Conservation (phyloP, 306 rosid species). For the Trichosanthes cucumerina region DNA sequence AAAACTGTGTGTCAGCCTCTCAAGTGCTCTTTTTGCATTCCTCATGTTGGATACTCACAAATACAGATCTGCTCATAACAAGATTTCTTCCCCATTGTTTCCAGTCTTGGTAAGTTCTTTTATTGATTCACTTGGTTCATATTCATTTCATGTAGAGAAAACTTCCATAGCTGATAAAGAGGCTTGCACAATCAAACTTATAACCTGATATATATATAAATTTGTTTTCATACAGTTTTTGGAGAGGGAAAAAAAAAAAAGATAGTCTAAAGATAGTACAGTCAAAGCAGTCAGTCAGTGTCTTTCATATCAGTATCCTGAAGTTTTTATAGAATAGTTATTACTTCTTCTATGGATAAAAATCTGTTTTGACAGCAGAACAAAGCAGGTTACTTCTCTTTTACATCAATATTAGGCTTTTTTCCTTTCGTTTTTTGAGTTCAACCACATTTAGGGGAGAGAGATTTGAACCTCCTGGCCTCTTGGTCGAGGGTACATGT, state of each 20-base stretch:
- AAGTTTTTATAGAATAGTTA: neutral
- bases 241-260: neutral
- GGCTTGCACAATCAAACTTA: neutral
- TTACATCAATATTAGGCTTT: neutral
- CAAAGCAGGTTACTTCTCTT: neutral
- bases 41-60: conserved; percentile 86
- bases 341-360: neutral
- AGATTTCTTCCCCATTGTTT: conserved; percentile 88
- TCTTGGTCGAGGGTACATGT: too few relatives aligned
- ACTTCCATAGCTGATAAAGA: neutral
- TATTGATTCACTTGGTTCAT: neutral
- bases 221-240: neutral
- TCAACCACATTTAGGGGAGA: too few relatives aligned
- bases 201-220: neutral
- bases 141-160: neutral
- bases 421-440: too few relatives aligned
- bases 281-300: neutral
- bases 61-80: conserved; percentile 67
- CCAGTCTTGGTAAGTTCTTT: conserved; percentile 76
- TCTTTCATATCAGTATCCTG: neutral
- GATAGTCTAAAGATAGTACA: neutral
- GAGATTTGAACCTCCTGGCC: too few relatives aligned
- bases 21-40: conserved; percentile 85
- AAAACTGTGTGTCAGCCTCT: conserved; percentile 79
- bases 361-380: neutral